Base-by-base conservation (phyloP, 2,329 filamentous ascomycete species). In the Paraphaeosphaeria sporulosa region DNA sequence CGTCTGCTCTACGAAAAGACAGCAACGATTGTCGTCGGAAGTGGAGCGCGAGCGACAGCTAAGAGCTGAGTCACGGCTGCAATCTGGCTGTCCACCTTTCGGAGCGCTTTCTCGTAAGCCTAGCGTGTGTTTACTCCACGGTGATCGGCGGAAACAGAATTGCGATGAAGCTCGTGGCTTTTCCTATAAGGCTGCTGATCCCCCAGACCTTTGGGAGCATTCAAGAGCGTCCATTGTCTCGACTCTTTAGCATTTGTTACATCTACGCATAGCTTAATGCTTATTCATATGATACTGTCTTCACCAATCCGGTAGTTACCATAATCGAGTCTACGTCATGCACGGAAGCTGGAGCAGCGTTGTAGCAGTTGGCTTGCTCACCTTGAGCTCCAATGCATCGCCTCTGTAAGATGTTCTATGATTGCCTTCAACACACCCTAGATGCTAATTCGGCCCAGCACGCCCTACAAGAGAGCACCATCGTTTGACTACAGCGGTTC, bases 401-500 rank as follows among this genome's bases (percentile, higher is more conserved):
- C 74, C 74, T 40, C 43, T 74, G 72, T 75, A 63, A 61, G 72
- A 61, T 25, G 17, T 10, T 23, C 13, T 15, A 42, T 32, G 38
- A 10, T 17, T 23, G n/a, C n/a, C 25, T 15, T 27, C 6, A 30
- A 25, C n/a, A 40, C 4, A 15, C 23, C 9, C 25, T 43, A 40
- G 34, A 15, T 4, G 44, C 61, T 67, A 21, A 69, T 1, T 9
- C n/a, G 9, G 8, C 23, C 38, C 42, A 69, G 73, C 40, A 65
- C 71, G 59, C 62, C 66, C 27, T 47, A 60, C 42, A 71, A 73
- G 60, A 70, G 74, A 56, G 65, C 67, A 21, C 71, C 80, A 17
- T 74, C 81, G 36, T 88, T 88, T 65, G 74, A 84, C 67, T 88
- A 86, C 73, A 79, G 81, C 58, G 72, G 72, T 46, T 68, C 83